Evolutionary conservation across 129 eudicot genomes (phyloP).

Genomic region (Saposhnikovia divaricata): DNA sequence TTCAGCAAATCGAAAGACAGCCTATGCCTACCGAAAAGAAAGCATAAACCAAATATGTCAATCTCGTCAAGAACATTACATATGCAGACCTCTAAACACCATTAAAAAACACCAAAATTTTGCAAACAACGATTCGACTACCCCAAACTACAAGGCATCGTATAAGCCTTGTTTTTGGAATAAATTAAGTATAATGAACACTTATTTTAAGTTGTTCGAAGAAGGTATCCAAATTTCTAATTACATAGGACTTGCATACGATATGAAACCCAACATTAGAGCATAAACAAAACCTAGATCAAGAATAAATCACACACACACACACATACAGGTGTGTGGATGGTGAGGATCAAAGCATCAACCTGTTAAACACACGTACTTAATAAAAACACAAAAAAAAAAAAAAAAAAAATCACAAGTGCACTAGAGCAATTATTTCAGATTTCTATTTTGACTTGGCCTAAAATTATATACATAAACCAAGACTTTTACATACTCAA

Average conservation of each 20-base stretch:
- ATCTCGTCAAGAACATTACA: background rate
- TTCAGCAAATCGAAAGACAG: slow-evolving; percentile 1
- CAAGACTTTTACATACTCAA: background rate
- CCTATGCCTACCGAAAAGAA: background rate
- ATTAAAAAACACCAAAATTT: slow-evolving; percentile 23
- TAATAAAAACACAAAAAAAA: background rate
- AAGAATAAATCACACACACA: background rate
- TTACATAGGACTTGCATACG: background rate
- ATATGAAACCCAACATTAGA: background rate
- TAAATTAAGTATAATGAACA: background rate
- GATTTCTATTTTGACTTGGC: background rate
- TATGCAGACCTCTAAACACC: slow-evolving; percentile 1
- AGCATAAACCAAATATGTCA: background rate
- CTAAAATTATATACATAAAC: background rate
- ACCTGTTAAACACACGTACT: background rate
- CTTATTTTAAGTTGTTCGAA: background rate
- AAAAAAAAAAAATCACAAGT: too few species aligned
- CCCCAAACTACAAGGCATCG: background rate
- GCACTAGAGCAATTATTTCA: background rate
- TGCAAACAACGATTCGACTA: background rate
- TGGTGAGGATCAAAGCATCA: background rate
- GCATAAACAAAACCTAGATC: background rate
- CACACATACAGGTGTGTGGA: background rate
- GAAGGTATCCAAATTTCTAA: background rate
- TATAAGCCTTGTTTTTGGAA: background rate